phyloP scores from a whole-genome alignment of 1,139 yeast genomes.

The Blastobotrys serpentis region DNA sequence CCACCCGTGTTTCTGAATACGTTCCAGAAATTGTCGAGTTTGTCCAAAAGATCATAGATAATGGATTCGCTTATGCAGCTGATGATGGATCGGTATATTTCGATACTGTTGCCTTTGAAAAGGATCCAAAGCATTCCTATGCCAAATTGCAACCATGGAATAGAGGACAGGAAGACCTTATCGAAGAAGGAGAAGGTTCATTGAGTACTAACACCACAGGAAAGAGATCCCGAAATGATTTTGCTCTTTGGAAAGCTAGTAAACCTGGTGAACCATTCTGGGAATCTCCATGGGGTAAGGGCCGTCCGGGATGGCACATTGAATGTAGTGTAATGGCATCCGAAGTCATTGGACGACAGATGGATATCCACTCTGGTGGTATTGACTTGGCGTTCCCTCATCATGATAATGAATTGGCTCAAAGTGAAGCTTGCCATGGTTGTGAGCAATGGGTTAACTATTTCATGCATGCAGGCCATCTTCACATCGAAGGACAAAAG shows the following conservation, averaged over 20 bases:
- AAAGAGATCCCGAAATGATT: conserved; percentile 77
- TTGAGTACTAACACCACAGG: conserved; percentile 53
- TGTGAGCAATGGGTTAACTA: conserved; percentile 95
- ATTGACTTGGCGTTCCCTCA: conserved; percentile 98
- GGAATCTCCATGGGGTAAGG: conserved; percentile 95
- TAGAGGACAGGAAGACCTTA: conserved; percentile 79
- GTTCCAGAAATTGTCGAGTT: conserved; percentile 85
- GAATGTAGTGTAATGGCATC: conserved; percentile 99
- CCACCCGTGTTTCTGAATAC: conserved; percentile 96
- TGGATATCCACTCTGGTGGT: conserved; percentile 98
- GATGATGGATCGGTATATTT: conserved; percentile 86
- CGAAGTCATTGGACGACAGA: conserved; percentile 73
- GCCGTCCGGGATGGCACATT: conserved; percentile 99
- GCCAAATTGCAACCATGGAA: conserved; percentile 99
- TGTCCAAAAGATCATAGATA: conserved; percentile 68
- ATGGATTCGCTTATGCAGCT: conserved; percentile 84
- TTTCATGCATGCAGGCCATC: conserved; percentile 93
- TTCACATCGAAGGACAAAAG: conserved; percentile 97
- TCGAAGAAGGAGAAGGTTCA: conserved; percentile 96
- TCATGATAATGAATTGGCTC: conserved; percentile 97
- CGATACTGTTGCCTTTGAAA: conserved; percentile 80
- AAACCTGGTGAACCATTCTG: conserved; percentile 98
- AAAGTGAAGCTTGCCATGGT: conserved; percentile 88
- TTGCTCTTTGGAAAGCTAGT: conserved; percentile 95
- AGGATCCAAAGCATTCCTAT: conserved; percentile 64